Evolutionary conservation across 495 filamentous ascomycete genomes (phyloP).

Genomic region (Copromyces sp.): DNA sequence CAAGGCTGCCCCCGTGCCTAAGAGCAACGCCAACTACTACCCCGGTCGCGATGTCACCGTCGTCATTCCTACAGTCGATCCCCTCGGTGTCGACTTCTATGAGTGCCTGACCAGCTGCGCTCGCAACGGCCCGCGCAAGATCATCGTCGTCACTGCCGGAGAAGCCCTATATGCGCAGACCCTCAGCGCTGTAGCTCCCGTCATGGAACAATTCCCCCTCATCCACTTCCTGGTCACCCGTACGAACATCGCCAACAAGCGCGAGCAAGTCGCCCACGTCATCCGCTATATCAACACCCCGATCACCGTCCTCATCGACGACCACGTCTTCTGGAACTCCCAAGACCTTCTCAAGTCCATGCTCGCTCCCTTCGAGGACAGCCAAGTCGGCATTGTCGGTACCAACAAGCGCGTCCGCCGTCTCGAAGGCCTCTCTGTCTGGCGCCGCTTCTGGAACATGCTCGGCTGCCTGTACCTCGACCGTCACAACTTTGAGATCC

Average conservation of each 20-base stretch:
- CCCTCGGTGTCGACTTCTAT: conserved; percentile 19
- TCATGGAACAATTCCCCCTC: conserved; percentile 1
- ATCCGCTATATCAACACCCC: conserved; percentile 30
- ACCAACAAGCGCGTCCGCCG: conserved; percentile 41
- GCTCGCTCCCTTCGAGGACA: conserved; percentile 43
- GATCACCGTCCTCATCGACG: conserved; percentile 42
- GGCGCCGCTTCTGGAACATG: conserved; percentile 38
- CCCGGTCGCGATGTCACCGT: conserved; percentile 40
- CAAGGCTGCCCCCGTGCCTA: conserved; percentile 22
- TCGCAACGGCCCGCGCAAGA: conserved; percentile 18
- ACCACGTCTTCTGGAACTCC: conserved; percentile 45
- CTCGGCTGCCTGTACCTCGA: conserved; percentile 44
- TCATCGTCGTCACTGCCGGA: conserved; percentile 31
- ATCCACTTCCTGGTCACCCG: conserved; percentile 13
- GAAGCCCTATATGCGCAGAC: conserved; percentile 9
- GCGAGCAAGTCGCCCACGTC: conserved; percentile 37
- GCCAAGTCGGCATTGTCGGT: conserved; percentile 40
- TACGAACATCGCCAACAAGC: conserved; percentile 33
- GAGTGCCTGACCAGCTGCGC: conserved; percentile 24
- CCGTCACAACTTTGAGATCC: conserved; percentile 48
- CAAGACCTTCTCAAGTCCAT: conserved; percentile 32
- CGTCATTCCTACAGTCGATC: conserved; percentile 44
- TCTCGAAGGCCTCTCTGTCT: conserved; percentile 13
- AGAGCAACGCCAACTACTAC: conserved; percentile 23
- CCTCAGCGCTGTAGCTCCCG: conserved; percentile 1